Percentiles rank a stretch among this genome's conserved stretches.
phyloP scores from a whole-genome alignment of 2,329 filamentous ascomycete genomes.

The Botrytis sinoallii region DNA sequence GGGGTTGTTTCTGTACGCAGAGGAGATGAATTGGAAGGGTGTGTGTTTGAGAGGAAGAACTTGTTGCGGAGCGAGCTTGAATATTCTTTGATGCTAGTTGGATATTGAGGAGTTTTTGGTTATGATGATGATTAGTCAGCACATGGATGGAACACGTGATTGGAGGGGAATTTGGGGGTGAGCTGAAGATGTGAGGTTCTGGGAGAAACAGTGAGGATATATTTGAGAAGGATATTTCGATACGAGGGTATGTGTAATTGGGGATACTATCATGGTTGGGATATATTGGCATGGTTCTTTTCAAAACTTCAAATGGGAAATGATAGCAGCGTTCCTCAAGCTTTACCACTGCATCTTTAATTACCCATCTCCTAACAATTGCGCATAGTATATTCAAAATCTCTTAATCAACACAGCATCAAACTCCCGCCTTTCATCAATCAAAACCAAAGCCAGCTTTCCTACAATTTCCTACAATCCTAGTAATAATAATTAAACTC shows the following conservation, averaged over 20 bases:
- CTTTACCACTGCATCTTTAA: no score
- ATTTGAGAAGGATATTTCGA: not conserved
- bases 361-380: not conserved
- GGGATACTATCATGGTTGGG: not conserved
- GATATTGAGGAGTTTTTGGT: conserved; percentile 9
- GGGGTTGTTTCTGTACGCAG: no score
- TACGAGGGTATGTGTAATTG: not conserved
- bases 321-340: not conserved
- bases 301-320: not conserved
- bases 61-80: not conserved
- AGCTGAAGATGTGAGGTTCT: not conserved
- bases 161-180: not conserved
- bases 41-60: not conserved
- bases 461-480: not conserved
- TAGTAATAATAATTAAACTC: not conserved
- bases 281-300: not conserved
- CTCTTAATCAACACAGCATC: not conserved
- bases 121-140: conserved; percentile 14
- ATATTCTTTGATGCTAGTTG: not conserved
- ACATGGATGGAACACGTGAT: not conserved
- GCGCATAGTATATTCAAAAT: not conserved
- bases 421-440: not conserved
- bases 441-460: not conserved
- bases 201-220: not conserved
- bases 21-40: not conserved